Base-by-base conservation (phyloP, 768 basidiomycete genomes). In the Boletus rubropictus region DNA sequence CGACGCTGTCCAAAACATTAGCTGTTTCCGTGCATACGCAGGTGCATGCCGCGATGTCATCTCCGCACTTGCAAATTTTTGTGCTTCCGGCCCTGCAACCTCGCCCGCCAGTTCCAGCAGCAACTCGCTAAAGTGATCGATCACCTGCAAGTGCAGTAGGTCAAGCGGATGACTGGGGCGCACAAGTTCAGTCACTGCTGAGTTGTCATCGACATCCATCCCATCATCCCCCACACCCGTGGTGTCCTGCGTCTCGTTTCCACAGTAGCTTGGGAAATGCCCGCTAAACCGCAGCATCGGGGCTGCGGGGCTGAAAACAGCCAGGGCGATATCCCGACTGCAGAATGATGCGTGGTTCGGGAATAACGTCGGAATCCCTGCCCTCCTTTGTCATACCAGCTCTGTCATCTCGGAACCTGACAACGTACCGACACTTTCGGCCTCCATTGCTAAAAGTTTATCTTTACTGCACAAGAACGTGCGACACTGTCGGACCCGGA, bases 381-480 rank as follows among this genome's bases (percentile, higher is more conserved):
- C 24, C 27, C 10, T 17, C 20, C 42, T 34, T 47, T 46, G 55
- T 66, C 57, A 56, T 54, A 9, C 41, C 36, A 18, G 11, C 22
- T 27, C 12, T 36, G 21, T 43, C 39, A 44, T 11, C 11, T 45
- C 17, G 15, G 41, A 43, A n/a, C 47, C 21, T 25, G 32, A 25
- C 12, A 34, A 58, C 72, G 53, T 57, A 77, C 80, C 70, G 39
- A 70, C 62, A 21, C 68, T 71, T 56, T 76, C 72, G 28, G 71
- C 70, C 52, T 80, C 72, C 41, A 80, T 68, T 46, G 75, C 77
- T 25, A 90, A 65, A 53, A 84, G 84, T 39, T 77, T 81, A 64
- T 91, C 89, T 39, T 72, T 78, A 46, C 79, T 86, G 60, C 82
- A 81, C 36, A 89, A 54, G 43, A 76, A 68, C n/a, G 82, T 82